Percentiles rank a stretch among this genome's conserved stretches.
Conservation (phyloP, 768 basidiomycete species). For the Tephrocybe sp. region DNA sequence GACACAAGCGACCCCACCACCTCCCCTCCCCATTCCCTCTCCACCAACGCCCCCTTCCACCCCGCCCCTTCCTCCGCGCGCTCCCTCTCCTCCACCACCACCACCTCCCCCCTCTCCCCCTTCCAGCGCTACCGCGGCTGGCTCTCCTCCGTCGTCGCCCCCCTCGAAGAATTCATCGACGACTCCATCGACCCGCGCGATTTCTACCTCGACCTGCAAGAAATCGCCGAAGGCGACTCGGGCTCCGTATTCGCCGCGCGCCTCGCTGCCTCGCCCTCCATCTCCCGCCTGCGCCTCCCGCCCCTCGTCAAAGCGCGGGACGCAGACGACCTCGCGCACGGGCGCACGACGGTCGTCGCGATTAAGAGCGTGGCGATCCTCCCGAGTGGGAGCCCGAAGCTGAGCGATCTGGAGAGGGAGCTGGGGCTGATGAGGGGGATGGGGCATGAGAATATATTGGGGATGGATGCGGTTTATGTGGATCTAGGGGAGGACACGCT, state of each 20-base stretch:
- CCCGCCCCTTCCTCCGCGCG: neutral
- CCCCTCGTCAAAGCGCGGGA: conserved; percentile 39
- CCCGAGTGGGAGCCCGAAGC: conserved; percentile 58
- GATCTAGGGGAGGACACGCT: conserved; percentile 63
- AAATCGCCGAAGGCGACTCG: conserved; percentile 83
- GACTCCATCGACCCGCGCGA: conserved; percentile 59
- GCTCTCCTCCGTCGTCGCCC: conserved; percentile 59
- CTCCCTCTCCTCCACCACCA: conserved; percentile 9
- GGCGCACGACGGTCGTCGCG: conserved; percentile 54
- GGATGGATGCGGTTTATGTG: conserved; percentile 71
- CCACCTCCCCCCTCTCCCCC: conserved; percentile 40
- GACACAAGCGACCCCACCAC: neutral
- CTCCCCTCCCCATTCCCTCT: conserved; percentile 5
- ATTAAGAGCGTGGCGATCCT: conserved; percentile 73
- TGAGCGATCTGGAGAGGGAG: conserved; percentile 63
- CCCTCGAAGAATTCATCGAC: conserved; percentile 64
- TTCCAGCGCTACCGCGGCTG: conserved; percentile 59
- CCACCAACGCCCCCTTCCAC: conserved; percentile 9
- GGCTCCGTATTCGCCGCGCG: conserved; percentile 63
- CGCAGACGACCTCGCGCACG: conserved; percentile 31
- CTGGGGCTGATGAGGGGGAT: conserved; percentile 56
- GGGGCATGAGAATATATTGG: conserved; percentile 61
- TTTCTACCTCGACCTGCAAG: conserved; percentile 66
- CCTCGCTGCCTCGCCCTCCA: conserved; percentile 20
- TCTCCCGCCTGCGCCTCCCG: conserved; percentile 37